Evolutionary conservation across 1,284 basidiomycete species (phyloP), one percentile per base, ranked within the genome.

Genomic region (Apiotrichum akiyoshidainum): DNA sequence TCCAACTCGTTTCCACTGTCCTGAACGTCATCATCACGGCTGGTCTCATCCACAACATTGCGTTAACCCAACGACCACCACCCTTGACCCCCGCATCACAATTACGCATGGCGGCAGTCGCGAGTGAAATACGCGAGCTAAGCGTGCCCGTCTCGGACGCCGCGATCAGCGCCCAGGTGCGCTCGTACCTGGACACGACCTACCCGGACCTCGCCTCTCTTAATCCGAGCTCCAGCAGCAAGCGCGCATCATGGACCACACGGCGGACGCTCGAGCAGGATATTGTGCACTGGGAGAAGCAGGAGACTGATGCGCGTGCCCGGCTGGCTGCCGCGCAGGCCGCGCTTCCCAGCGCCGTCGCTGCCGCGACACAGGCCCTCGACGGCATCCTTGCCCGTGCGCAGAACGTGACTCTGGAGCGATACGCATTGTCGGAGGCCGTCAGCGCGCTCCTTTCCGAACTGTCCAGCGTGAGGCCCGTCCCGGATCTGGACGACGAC

Each of bases 321-420:
- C 42, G 70, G 64, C 65, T 76, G 9, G 64, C 58, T 5, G 62
- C 60, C 10, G 72, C 70, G 1, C 59, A 64, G n/a, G 51, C 58
- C 1, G 59, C 55, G 11, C 60, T 78, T 6, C 74, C 72, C 0
- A 35, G 46, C n/a, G 63, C 71, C 0, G 66, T 75, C 2, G 60
- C 64, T 16, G 55, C 60, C 1, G 70, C 73, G 2, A 69, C 70
- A 17, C 52, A 52, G 1, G 52, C 58, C 17, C 64, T 78, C 0
- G 65, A 66, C n/a, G 46, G 19, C 11, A 58, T 77, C 3, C 78
- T 89, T 14, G 77, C 82, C 53, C 82, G 84, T 13, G 87, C 89
- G 0, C 86, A 89, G 67, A 84, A 86, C 54, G 79, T 91, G 37
- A 86, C 87, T 0, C 80, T 89, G n/a, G 77, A 87, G 39, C 82